These are phyloP conservation scores for Phytophthora fragariae DNA, from an alignment of 352 stramenopile genomes.

Conservation along the genomic window DNA sequence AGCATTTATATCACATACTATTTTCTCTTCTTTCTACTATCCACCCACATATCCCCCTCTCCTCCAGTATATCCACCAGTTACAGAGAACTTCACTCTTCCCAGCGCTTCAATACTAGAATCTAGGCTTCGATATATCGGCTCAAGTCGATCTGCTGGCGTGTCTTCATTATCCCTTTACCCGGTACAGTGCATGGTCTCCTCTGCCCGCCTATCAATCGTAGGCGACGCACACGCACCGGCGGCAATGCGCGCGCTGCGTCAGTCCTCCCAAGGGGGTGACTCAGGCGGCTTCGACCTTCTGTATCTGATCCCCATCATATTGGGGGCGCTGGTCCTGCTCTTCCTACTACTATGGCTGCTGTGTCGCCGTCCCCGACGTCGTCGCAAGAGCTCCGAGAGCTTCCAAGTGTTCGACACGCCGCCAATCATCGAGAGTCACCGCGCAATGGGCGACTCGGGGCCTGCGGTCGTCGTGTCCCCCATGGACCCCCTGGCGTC, in stretches of 20 bases:
- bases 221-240: not conserved
- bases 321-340: conserved; percentile 13
- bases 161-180: conserved; percentile 26
- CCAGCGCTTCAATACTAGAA: conserved; percentile 11
- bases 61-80: not conserved
- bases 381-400: conserved; percentile 12
- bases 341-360: conserved; percentile 23
- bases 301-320: conserved; percentile 47
- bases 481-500: conserved; percentile 33
- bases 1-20: not conserved
- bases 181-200: conserved; percentile 15
- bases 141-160: not conserved
- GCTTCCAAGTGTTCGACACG: conserved; percentile 14
- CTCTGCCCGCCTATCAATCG: not conserved
- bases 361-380: conserved; percentile 3
- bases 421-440: conserved; percentile 14
- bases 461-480: conserved; percentile 18
- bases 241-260: conserved; percentile 24
- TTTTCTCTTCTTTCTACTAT: not conserved
- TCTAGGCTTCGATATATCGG: conserved; percentile 8
- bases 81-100: conserved; percentile 6
- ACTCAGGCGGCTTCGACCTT: conserved; percentile 37
- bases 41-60: not conserved
- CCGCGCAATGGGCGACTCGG: not conserved
- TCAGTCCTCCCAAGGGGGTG: not conserved